A percentile compares a stretch with the other conserved stretches of the same genome.
phyloP scores from a whole-genome alignment of 305 asterid species.

The Coffea humblotiana region DNA sequence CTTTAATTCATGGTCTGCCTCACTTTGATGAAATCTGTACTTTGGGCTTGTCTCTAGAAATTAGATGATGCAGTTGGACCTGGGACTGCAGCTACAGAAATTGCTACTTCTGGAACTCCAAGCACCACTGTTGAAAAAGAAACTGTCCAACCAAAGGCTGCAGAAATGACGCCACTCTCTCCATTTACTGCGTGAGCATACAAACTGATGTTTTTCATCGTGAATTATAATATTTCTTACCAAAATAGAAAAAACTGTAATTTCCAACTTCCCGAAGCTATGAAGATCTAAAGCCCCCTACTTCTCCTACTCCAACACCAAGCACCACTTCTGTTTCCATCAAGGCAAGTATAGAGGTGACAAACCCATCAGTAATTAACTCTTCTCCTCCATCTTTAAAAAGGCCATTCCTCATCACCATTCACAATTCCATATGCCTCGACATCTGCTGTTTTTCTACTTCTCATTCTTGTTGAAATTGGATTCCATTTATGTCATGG shows the following conservation, averaged over 20 bases:
- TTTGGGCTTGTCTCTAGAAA: slow-evolving; percentile 38
- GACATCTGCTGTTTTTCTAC: too few species aligned
- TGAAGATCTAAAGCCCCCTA: slow-evolving; percentile 72
- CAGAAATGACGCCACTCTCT: slow-evolving; percentile 47
- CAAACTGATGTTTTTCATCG: slow-evolving; percentile 11
- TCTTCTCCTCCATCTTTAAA: slow-evolving; percentile 34
- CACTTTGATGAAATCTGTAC: slow-evolving; percentile 10
- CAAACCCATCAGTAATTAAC: slow-evolving; percentile 18
- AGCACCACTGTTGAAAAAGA: slow-evolving; percentile 34
- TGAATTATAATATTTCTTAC: neutral
- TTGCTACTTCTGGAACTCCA: slow-evolving; percentile 22
- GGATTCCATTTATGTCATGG: too few species aligned
- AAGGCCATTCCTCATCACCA: slow-evolving; percentile 44
- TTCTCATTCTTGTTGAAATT: too few species aligned
- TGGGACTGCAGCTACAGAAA: slow-evolving; percentile 29
- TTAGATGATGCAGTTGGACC: slow-evolving; percentile 32
- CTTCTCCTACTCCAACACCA: slow-evolving; percentile 68
- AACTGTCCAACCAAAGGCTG: slow-evolving; percentile 36
- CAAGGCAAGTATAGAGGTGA: slow-evolving; percentile 33
- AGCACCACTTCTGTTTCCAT: slow-evolving; percentile 39
- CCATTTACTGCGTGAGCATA: slow-evolving; percentile 71
- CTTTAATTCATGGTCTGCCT: neutral
- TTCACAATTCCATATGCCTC: slow-evolving; percentile 26
- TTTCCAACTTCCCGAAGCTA: slow-evolving; percentile 36
- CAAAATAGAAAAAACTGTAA: neutral